Base-by-base conservation (phyloP, 805 yeast species). In the Yamadazyma olivae region DNA sequence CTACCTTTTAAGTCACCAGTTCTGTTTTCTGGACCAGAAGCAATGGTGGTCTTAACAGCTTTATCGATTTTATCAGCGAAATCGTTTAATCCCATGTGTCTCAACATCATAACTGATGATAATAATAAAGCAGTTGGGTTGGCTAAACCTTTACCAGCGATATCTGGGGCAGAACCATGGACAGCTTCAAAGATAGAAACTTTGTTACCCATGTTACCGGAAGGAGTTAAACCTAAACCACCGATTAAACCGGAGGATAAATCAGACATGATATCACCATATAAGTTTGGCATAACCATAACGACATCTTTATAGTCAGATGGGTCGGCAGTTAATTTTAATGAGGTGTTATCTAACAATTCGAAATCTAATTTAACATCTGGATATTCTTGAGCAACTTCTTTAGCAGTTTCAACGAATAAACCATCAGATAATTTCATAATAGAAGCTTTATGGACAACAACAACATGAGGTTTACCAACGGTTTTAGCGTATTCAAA, bases 91-190 rank as follows among this genome's bases (percentile, higher is more conserved):
- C 87, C 82, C 98, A 93, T 91, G 77, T 93, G 99, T 74, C 95
- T 85, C 77, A 93, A 83, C 98, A 93, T 91, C 97, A 93, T 93
- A 61, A 90, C 88, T 30, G 98, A 91, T 33, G 96, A 88, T 61
- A 93, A 77, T 64, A 93, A 75, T 61, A 93, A 71, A 39, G 99
- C 99, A 44, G 99, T 93, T 72, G 99, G 99, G 81, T 93, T 93
- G 48, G 99, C 99, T 64, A 87, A 79, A 62, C 95, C 95, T 77
- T 93, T 88, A 61, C 99, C 99, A 45, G 98, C 98, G 59, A 93
- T 93, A 67, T 93, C 99, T 54, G 99, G 99, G 46, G 99, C 99
- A 40, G 98, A 90, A 66, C 99, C 99, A 68, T 93, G 99, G 59
- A 93, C 99, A 48, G 99, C 99, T 79, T 93, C 99, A 66, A 93